Evolutionary conservation across 2,329 filamentous ascomycete species (phyloP).

Genomic region (Diaporthe citrichinensis): DNA sequence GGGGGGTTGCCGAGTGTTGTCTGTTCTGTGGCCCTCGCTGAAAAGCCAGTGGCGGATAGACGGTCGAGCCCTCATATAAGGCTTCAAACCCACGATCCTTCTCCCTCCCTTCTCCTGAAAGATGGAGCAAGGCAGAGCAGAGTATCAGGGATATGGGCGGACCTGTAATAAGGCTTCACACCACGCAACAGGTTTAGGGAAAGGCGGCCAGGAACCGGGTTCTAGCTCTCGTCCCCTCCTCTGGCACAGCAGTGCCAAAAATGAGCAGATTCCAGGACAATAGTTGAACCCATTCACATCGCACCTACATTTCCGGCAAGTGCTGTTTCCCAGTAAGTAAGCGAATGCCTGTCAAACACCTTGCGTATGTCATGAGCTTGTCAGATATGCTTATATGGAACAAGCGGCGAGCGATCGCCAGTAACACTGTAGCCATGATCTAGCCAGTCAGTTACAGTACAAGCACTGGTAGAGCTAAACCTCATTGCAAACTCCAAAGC

Average conservation of each 20-base stretch:
- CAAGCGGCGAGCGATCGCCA: constrained; percentile 10
- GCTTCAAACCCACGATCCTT: no score
- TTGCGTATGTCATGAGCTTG: not conserved
- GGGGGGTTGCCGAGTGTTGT: no score
- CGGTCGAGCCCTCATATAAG: no score
- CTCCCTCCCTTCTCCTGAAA: no score
- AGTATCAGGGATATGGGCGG: no score
- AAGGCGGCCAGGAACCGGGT: no score
- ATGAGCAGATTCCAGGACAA: not conserved
- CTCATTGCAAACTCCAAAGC: constrained; percentile 12
- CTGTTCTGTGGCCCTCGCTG: no score
- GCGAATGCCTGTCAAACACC: not conserved
- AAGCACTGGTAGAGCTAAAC: constrained; percentile 8
- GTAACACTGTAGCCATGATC: not conserved
- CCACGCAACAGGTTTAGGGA: no score
- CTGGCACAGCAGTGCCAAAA: not conserved
- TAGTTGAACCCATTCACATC: not conserved
- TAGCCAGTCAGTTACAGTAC: constrained; percentile 12
- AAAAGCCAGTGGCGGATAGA: no score
- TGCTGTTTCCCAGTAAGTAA: not conserved
- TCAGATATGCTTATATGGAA: not conserved
- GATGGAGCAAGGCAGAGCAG: no score
- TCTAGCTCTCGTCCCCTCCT: no score
- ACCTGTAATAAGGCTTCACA: no score
- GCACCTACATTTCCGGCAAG: not conserved